Conservation (phyloP, 495 filamentous ascomycete genomes). For the Bombardia bombarda region DNA sequence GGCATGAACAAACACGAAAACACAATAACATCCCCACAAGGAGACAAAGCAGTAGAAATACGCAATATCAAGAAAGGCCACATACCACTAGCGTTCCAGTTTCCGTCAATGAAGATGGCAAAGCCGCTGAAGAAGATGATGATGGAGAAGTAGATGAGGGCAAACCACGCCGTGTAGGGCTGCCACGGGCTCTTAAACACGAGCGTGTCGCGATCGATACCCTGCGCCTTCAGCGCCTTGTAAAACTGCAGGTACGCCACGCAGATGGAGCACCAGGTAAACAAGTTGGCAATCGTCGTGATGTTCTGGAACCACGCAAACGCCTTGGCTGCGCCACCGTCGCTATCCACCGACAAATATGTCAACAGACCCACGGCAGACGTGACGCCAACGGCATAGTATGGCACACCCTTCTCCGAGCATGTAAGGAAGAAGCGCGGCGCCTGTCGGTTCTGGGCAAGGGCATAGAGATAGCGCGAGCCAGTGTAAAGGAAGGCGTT, state of each 20-base stretch:
- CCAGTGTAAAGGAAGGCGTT: slow-evolving; percentile 66
- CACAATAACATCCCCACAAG: too few species aligned
- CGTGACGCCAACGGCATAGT: slow-evolving; percentile 36
- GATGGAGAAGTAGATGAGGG: slow-evolving; percentile 40
- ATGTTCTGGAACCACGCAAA: slow-evolving; percentile 51
- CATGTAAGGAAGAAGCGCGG: slow-evolving; percentile 46
- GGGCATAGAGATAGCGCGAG: slow-evolving; percentile 55
- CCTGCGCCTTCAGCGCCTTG: slow-evolving; percentile 43
- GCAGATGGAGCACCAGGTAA: slow-evolving; percentile 49
- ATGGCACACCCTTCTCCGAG: slow-evolving; percentile 45
- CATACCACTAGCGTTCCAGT: slow-evolving; percentile 23
- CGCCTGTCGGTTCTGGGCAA: slow-evolving; percentile 49
- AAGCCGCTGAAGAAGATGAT: slow-evolving; percentile 56
- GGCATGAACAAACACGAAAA: too few species aligned
- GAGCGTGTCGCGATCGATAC: slow-evolving; percentile 34
- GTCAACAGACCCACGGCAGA: slow-evolving; percentile 42
- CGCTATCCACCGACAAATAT: slow-evolving; percentile 36
- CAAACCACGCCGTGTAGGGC: slow-evolving; percentile 44
- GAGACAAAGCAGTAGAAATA: too few species aligned
- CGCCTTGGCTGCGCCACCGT: slow-evolving; percentile 37
- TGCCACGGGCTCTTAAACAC: slow-evolving; percentile 46
- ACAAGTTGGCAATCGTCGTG: slow-evolving; percentile 24
- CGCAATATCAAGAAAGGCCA: too few species aligned
- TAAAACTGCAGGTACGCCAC: slow-evolving; percentile 55
- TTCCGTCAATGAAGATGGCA: slow-evolving; percentile 50